Evolutionary conservation across 2,329 filamentous ascomycete genomes (phyloP), one percentile per base, ranked within the genome.

Genomic region (Byssochlamys sp.): DNA sequence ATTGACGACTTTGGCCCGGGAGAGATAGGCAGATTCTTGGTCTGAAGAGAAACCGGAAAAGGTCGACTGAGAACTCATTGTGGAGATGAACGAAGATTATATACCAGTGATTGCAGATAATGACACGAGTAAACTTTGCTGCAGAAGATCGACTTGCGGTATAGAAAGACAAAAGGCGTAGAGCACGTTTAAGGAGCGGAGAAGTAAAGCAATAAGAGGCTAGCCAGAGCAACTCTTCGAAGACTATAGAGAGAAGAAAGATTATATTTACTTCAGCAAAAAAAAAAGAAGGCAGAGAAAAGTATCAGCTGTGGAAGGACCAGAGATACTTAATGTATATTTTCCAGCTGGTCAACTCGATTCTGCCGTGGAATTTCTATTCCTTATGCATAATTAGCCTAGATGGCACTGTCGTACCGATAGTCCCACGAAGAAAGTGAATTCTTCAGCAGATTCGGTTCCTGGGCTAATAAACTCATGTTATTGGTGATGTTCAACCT

Each of bases 11-110:
- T 67, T 69, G 35, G 60, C 68, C 54, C 67, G 67, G 49, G 66
- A 62, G 12, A 75, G 67, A 52, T 74, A 76, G 10, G 54, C 62
- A 3, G 69, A 70, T 60, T 75, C 73, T 28, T 71, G 64, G 53
- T 73, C 66, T n/a, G 71, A 70, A 7, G 72, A 70, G 54, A 63
- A 66, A 31, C 67, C 69, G 5, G 66, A 54, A n/a, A 64, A 60
- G 7, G 68, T 69, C 19, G 62, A 65, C 48, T 57, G 52, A 24
- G 67, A 64, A 31, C 62, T 65, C 70, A 72, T 73, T 19, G 53
- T 63, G 54, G 11, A 29, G 52, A 52, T 53, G 14, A 35, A 56
- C 53, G 19, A 56, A 28, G 35, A n/a, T 52, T 49, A 55, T 25
- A 52, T 45, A 39, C 19, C 31, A 19, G 39, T 45, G 9, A 45